Base-by-base conservation (phyloP, 2,329 filamentous ascomycete genomes). In the Aspergillus fructus region DNA sequence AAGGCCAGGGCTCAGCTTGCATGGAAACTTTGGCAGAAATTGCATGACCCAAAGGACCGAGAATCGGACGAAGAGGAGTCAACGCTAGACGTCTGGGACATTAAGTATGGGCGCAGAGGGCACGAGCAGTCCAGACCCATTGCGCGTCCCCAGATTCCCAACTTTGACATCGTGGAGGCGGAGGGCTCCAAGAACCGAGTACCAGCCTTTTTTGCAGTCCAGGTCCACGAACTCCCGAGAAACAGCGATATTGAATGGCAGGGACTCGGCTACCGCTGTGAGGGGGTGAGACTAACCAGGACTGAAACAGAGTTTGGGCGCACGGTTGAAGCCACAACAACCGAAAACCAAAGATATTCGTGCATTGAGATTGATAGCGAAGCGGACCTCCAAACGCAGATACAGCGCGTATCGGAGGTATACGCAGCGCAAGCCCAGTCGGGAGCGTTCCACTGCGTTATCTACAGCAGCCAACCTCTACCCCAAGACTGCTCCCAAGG, bases 241-340 rank as follows among this genome's bases (percentile, higher is more conserved):
- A 80, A 78, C 15, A 88, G 89, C 27, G 80, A 81, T 39, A 85
- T 97, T 11, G 94, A 99, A 77, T 99, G 93, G 93, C 88, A 90
- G 64, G 87, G 88, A 56, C 69, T 85, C 3, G 89, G 90, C 0
- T 72, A 89, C 6, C 73, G 75, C 12, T 72, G 74, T 27, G 58
- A 74, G 15, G 62, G 66, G 19, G 48, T 73, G 50, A 63, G 58
- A 11, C 42, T 74, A 17, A 49, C 51, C 5, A 53, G 61, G 30
- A 52, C 63, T n/a, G 45, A 55, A 9, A 58, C 50, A 21, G 57
- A 62, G 23, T 53, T 49, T 21, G 55, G 62, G 56, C 62, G 57
- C 19, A 64, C 61, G 41, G 62, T 60, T 15, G 62, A 64, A 37
- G 66, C 65, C 21, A 67, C 60, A 24, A 62, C 67, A 5, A 63